Evolutionary conservation across 1,284 basidiomycete species (phyloP).

Genomic region (Phylloboletellus chloephorus): DNA sequence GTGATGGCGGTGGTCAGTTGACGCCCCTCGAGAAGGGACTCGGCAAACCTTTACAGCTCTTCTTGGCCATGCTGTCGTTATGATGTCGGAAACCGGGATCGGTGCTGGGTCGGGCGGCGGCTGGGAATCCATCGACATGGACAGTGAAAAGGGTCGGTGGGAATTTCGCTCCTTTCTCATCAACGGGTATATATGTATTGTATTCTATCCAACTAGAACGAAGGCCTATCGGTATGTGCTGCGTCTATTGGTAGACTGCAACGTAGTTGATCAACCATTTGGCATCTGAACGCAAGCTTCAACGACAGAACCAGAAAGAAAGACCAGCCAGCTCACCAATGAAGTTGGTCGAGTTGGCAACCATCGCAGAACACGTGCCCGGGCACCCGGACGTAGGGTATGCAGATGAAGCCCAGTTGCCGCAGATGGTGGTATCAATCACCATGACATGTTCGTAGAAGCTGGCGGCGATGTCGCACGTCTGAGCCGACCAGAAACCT

Average conservation of each 20-base stretch:
- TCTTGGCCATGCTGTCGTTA: slow-evolving; percentile 36
- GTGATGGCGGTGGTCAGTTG: slow-evolving; percentile 12
- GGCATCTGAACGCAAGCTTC: slow-evolving; percentile 37
- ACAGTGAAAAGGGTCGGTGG: slow-evolving; percentile 23
- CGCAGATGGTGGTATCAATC: slow-evolving; percentile 60
- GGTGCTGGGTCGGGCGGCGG: slow-evolving; percentile 33
- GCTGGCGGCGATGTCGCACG: slow-evolving; percentile 61
- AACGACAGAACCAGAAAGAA: slow-evolving; percentile 4
- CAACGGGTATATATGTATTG: not conserved
- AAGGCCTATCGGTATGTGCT: too few relatives aligned
- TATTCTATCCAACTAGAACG: too few relatives aligned
- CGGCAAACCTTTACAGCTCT: slow-evolving; percentile 41
- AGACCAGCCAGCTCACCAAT: slow-evolving; percentile 37
- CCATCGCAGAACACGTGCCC: slow-evolving; percentile 61
- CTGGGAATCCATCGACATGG: slow-evolving; percentile 36
- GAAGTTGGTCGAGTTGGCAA: slow-evolving; percentile 63
- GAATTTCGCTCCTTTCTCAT: slow-evolving; percentile 28
- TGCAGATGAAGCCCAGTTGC: slow-evolving; percentile 55
- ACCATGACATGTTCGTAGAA: slow-evolving; percentile 67
- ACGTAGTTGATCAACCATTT: slow-evolving; percentile 56
- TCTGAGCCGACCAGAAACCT: slow-evolving; percentile 57
- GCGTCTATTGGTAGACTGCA: slow-evolving; percentile 31
- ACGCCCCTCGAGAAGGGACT: slow-evolving; percentile 4
- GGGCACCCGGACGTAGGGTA: slow-evolving; percentile 59
- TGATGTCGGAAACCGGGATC: slow-evolving; percentile 47